These are phyloP conservation scores for Ophiostoma ips DNA, from an alignment of 2,329 filamentous ascomycete species.

Conservation along the genomic window DNA sequence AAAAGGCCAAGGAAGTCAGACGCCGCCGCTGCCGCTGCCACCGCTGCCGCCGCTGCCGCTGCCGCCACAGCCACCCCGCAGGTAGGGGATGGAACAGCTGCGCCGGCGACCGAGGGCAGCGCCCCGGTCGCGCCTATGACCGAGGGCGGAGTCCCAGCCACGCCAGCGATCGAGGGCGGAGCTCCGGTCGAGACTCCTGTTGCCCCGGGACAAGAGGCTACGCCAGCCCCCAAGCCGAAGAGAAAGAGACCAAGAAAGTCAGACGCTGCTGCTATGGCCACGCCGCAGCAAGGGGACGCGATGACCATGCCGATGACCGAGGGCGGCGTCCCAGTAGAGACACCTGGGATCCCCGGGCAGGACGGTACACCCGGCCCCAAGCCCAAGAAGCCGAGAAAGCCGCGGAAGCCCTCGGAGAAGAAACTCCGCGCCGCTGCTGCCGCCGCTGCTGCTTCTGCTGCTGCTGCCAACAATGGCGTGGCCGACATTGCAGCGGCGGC, in stretches of 20 bases:
- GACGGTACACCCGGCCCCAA: not conserved
- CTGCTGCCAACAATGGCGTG: not conserved
- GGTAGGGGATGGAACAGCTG: too few relatives aligned
- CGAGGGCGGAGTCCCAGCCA: too few relatives aligned
- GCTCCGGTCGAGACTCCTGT: too few relatives aligned
- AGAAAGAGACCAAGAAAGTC: not conserved
- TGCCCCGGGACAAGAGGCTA: too few relatives aligned
- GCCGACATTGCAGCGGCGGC: not conserved
- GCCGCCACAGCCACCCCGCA: too few relatives aligned
- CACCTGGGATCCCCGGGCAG: not conserved
- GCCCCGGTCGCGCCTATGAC: too few relatives aligned
- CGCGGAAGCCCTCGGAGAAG: not conserved
- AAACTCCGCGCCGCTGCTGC: not conserved
- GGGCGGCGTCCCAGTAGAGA: not conserved
- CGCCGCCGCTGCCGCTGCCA: too few relatives aligned
- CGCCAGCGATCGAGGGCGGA: too few relatives aligned
- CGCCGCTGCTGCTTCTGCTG: not conserved
- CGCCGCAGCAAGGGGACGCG: too few relatives aligned
- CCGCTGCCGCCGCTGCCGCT: too few relatives aligned
- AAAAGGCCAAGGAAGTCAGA: not conserved
- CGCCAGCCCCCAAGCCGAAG: not conserved
- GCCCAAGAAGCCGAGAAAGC: conserved; percentile 3
- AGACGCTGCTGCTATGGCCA: not conserved
- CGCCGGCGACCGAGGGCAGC: too few relatives aligned
- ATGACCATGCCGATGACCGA: too few relatives aligned